These are phyloP conservation scores for Puccinia novopanici DNA, from an alignment of 1,284 basidiomycete species.

Conservation along the genomic window DNA sequence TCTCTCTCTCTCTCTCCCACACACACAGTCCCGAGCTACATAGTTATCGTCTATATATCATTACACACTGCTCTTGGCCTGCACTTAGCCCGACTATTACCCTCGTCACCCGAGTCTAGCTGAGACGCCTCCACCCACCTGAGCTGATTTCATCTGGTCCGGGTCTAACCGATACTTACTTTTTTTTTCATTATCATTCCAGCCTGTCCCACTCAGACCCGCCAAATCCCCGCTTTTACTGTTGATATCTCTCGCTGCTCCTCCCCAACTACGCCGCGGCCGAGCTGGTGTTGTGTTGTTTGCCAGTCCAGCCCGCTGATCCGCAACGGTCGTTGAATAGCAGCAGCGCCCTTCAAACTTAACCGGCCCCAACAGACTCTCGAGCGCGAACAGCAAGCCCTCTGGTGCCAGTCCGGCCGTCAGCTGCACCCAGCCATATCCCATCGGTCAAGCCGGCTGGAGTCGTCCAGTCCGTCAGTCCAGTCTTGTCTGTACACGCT, in stretches of 20 bases:
- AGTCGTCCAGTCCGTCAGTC: too few species aligned
- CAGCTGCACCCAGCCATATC: background rate
- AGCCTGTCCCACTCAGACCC: background rate
- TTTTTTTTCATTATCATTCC: background rate
- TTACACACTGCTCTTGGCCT: conserved; percentile 9
- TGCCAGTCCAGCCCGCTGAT: conserved; percentile 10
- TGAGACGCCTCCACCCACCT: background rate
- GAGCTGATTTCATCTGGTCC: conserved; percentile 21
- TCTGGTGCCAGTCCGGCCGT: conserved; percentile 3
- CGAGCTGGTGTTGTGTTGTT: background rate
- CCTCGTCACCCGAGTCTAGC: background rate
- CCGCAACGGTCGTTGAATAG: background rate
- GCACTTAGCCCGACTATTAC: background rate
- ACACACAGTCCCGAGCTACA: background rate
- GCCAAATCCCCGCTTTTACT: conserved; percentile 4
- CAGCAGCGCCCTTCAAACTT: background rate
- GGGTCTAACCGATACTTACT: background rate
- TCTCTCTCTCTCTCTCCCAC: conserved; percentile 7
- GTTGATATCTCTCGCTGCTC: background rate
- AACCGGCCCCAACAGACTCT: background rate
- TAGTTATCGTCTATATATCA: conserved; percentile 14
- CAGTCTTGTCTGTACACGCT: conserved; percentile 19
- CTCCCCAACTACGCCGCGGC: conserved; percentile 8
- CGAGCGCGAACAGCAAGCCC: conserved; percentile 10
- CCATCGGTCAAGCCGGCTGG: background rate